Base-by-base conservation (phyloP, 768 basidiomycete species). In the Kwoniella sp. region DNA sequence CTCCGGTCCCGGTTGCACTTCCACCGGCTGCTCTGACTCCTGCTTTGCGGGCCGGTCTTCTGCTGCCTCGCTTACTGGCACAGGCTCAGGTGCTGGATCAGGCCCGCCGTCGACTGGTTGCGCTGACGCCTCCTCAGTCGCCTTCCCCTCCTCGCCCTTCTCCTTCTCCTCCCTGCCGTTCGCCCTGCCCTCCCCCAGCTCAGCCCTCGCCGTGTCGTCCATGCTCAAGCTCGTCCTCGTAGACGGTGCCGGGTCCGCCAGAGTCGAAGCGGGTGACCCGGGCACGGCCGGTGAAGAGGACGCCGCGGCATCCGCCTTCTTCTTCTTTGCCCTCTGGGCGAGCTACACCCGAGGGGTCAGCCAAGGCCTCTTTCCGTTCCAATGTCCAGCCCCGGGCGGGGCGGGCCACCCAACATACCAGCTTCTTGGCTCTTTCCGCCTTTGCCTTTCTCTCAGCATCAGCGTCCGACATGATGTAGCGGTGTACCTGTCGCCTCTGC, bases 381-480 rank as follows among this genome's bases (percentile, higher is more conserved):
- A n/a, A n/a, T n/a, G n/a, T n/a, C n/a, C n/a, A n/a, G n/a, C n/a
- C n/a, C n/a, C n/a, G n/a, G n/a, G n/a, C n/a, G n/a, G n/a, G n/a
- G n/a, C n/a, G n/a, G n/a, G 25, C 20, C 20, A 28, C n/a, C 23
- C 15, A 12, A 55, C 70, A 31, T 40, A 73, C 71, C 28, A 73
- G 56, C 46, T 67, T 67, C 53, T 73, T 73, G 9, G 71, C 71
- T 19, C 71, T 39, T 11, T 63, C 71, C 5, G 71, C 71, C 53
- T 73, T 69, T 12, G 69, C 71, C 50, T 73, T 73, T 9, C 71
- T 50, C 50, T 69, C 69, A 17, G 62, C 65, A 28, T 70, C 65
- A 19, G 58, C 47, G 38, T 62, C 61, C 20, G 65, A 51, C 62
- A 67, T 67, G 32, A 10, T 39, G 51, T 20, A 12, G n/a, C n/a